Base-by-base conservation (phyloP, 495 filamentous ascomycete species). In the Hypoxylon perforatum region DNA sequence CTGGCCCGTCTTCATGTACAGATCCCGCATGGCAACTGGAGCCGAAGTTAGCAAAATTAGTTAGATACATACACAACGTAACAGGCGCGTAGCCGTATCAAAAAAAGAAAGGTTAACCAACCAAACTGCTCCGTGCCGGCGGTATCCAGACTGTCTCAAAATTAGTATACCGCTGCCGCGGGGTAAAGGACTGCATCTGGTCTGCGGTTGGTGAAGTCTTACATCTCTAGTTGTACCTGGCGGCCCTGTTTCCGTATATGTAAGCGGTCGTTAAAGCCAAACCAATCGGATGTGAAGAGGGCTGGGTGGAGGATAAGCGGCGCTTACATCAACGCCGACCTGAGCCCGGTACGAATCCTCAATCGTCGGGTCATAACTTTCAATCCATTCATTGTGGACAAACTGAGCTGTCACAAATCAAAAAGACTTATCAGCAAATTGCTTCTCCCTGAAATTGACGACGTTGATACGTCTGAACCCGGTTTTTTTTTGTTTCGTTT, bases 381-480 rank as follows among this genome's bases (percentile, higher is more conserved):
- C 95, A 74, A 99, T 97, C 93, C 96, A 99, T 45, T 97, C 92
- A 83, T 97, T 96, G 76, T 98, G 95, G 17, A 98, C 95, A 77
- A 99, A 99, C 86, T 99, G 95, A 65, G 95, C 95, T 97, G 78
- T 71, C 61, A 57, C 47, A 49, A 51, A 70, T 57, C 52, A 71
- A 67, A 63, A 65, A 66, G 42, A 42, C 39, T 19, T 33, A 67
- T 70, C 51, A 63, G 63, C 57, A 52, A n/a, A 56, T 73, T 58
- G 71, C 3, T 28, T 65, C 58, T 36, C 61, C 45, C 23, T 51
- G 30, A 19, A 42, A 53, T 48, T 57, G 38, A 56, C 15, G 45
- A 47, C 35, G 30, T 62, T 61, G 61, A 49, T 18, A 61, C 33
- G 57, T 50, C 38, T 38, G 42, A 49, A 28, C 36, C 49, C 21